Base-by-base conservation (phyloP, 805 yeast species). In the Candida ascalaphidarum region DNA sequence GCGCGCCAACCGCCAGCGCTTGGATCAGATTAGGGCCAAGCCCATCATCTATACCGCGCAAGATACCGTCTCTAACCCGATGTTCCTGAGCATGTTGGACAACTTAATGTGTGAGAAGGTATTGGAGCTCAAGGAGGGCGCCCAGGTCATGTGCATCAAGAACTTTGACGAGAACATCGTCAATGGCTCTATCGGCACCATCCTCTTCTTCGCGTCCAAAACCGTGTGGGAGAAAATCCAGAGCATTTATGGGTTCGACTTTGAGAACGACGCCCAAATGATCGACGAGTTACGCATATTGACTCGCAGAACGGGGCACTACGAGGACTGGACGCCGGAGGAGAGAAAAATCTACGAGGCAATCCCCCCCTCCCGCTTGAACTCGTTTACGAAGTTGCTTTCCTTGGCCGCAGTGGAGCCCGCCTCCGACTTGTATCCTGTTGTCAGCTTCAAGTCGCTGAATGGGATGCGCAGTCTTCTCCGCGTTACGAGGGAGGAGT, bases 131-230 rank as follows among this genome's bases (percentile, higher is more conserved):
- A 89, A 88, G 50, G 77, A 73, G 30, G 85, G 84, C 21, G 94
- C 96, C 0, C 98, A 92, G 52, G 96, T 92, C 2, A 88, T 92
- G 96, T 76, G 84, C 67, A 57, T 92, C 39, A 84, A 82, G 43
- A 92, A 92, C 49, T 30, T 34, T 7, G 65, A 71, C 17, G 88
- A 83, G 38, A 80, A 74, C 7, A 59, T 92, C 21, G 97, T 92
- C 22, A 92, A 92, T 55, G 98, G 99, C 3, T 74, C 96, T 0
- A 61, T 89, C 21, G 99, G 99, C 0, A 73, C 66, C 21, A 79
- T 92, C 1, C 40, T 74, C 6, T 75, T 68, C 11, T 77, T 81
- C 38, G 53, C 68, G 27, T 47, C 54, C 3, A 35, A 29, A 7
- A 36, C 32, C 10, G 25, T 49, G 37, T 40, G 46, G 46, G 19